phyloP scores from a whole-genome alignment of 192 early-diverging fungal species.

The Coemansia umbellata region DNA sequence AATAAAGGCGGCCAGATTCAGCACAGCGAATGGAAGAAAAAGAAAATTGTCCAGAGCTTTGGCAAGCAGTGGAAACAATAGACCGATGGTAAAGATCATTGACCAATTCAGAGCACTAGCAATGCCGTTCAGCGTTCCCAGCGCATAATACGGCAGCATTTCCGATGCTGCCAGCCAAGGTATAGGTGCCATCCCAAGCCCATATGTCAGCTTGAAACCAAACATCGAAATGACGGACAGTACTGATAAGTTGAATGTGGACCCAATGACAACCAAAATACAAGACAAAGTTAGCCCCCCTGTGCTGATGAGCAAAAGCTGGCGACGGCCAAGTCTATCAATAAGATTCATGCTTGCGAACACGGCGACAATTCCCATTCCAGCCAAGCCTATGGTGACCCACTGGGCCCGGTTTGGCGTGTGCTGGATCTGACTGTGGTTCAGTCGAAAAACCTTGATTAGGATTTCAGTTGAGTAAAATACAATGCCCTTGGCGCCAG shows the following conservation, averaged over 20 bases:
- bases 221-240: conserved; percentile 59
- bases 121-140: conserved; percentile 62
- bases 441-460: conserved; percentile 50
- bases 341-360: conserved; percentile 51
- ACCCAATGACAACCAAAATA: conserved; percentile 57
- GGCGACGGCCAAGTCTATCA: conserved; percentile 65
- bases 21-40: conserved; percentile 61
- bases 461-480: conserved; percentile 83
- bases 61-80: conserved; percentile 52
- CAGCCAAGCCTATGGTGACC: conserved; percentile 43
- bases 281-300: conserved; percentile 56
- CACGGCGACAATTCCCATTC: conserved; percentile 28
- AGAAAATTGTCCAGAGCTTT: conserved; percentile 26
- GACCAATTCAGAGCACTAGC: conserved; percentile 74
- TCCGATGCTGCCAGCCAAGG: conserved; percentile 79
- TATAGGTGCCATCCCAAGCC: conserved; percentile 73
- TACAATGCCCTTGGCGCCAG: conserved; percentile 77
- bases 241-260: conserved; percentile 24
- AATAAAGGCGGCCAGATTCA: conserved; percentile 56
- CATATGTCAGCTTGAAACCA: conserved; percentile 65
- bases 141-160: conserved; percentile 67
- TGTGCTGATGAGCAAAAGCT: conserved; percentile 60
- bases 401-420: conserved; percentile 43
- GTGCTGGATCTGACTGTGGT: conserved; percentile 30
- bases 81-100: conserved; percentile 54